These are phyloP conservation scores for Lactifluus pinguis DNA, from an alignment of 768 basidiomycete species.

Conservation along the genomic window DNA sequence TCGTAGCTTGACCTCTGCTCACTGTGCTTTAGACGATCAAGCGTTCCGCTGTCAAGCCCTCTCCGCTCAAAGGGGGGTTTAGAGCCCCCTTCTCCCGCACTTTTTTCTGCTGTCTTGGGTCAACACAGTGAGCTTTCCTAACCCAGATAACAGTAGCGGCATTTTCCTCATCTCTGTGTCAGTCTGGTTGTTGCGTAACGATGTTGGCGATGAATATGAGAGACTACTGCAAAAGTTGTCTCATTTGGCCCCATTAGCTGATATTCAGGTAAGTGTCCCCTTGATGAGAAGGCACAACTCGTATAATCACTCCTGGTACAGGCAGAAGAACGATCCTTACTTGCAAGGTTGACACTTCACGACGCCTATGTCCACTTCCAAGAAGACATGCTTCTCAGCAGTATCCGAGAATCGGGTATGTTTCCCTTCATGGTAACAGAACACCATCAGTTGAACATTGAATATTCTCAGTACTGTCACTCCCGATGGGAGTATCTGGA, in stretches of 20 bases:
- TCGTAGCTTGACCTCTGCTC: background rate
- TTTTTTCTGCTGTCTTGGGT: conserved; percentile 53
- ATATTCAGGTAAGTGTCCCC: conserved; percentile 41
- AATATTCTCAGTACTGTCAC: conserved; percentile 53
- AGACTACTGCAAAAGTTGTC: conserved; percentile 49
- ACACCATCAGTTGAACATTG: background rate
- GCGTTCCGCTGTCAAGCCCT: background rate
- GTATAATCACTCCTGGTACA: conserved; percentile 23
- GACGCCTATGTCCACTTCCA: conserved; percentile 71
- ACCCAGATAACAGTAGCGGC: background rate
- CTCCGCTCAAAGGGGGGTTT: background rate
- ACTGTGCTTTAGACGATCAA: conserved; percentile 15
- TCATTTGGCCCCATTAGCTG: conserved; percentile 45
- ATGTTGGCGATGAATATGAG: conserved; percentile 42
- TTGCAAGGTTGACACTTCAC: conserved; percentile 72
- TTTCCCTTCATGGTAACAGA: conserved; percentile 4
- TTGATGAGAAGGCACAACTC: background rate
- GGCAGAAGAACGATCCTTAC: conserved; percentile 67
- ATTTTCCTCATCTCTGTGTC: conserved; percentile 2
- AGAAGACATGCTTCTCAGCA: conserved; percentile 83
- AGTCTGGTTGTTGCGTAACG: conserved; percentile 65
- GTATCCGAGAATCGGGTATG: conserved; percentile 85
- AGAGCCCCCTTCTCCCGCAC: conserved; percentile 50
- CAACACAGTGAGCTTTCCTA: conserved; percentile 51
- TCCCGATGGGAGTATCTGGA: conserved; percentile 69